Base-by-base conservation (phyloP, 2,329 filamentous ascomycete species). In the Dactylellina drechsleri region DNA sequence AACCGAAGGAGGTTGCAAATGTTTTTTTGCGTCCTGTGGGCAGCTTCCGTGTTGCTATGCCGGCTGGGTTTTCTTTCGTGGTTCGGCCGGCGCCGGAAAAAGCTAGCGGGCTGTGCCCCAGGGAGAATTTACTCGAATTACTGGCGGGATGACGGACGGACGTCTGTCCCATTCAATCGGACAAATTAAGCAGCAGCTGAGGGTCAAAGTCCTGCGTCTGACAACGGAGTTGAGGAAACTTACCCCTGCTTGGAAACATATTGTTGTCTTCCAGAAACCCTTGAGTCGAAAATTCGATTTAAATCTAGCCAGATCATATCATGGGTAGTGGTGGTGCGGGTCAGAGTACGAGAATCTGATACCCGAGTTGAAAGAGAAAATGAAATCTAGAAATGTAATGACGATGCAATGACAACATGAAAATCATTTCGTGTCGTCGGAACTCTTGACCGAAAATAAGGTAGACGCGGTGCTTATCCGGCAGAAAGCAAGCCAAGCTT, bases 1-100 rank as follows among this genome's bases (percentile, higher is more conserved):
- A 75, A 75, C 71, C 71, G 71, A 75, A 59, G 56, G 31, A 36
- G 49, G 43, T 60, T 68, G 57, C 57, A 16, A 28, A 59, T 54
- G 56, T 8, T 15, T 47, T 15, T 4, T 2, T n/a, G 13, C 43
- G 13, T 47, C 13, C 13, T 47, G 41, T 62, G 53, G 56, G 54
- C 54, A 57, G 28, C 41, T 54, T 65, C 64, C 70, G 58, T 59
- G 71, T 54, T 49, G 50, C 61, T 49, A 36, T 41, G 56, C 49
- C 56, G 47, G 45, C 53, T 66, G 62, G 52, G 15, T 43, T 64
- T 16, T 12, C 13, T 64, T 47, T 53, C 31, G 57, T 75, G 71
- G 71, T 75, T 75, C 71, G 71, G 64, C 71, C 71, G 71, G 71
- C 58, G 71, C 71, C 71, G 71, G 71, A 75, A 67, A 75, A 68